Conservation (phyloP, 495 filamentous ascomycete genomes). For the Penicillium salamii region DNA sequence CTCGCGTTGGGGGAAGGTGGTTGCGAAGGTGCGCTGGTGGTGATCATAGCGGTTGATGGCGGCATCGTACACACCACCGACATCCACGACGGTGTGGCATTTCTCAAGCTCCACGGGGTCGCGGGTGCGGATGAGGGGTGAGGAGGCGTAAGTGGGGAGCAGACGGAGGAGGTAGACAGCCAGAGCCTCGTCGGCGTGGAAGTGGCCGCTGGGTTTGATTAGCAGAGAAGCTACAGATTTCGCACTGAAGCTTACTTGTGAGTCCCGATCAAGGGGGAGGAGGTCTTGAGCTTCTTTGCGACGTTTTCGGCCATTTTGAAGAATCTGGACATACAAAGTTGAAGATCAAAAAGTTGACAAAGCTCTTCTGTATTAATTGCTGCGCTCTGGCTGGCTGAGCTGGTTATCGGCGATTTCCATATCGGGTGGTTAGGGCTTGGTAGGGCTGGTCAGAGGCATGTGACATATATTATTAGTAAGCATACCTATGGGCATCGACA, state of each 20-base stretch:
- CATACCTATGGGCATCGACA: no score
- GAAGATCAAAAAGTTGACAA: slow-evolving; percentile 1
- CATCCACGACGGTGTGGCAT: slow-evolving; percentile 95
- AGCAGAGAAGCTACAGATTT: slow-evolving; percentile 2
- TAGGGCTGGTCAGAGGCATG: no score
- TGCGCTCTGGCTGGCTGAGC: slow-evolving; percentile 14
- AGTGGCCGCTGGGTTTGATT: slow-evolving; percentile 67
- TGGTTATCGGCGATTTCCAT: slow-evolving; percentile 1
- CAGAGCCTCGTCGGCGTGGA: slow-evolving; percentile 98
- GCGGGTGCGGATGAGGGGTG: slow-evolving; percentile 79
- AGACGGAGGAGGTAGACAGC: slow-evolving; percentile 93
- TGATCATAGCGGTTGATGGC: slow-evolving; percentile 82
- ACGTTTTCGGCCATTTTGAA: slow-evolving; percentile 63
- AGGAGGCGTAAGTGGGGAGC: slow-evolving; percentile 73
- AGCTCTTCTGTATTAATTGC: slow-evolving; percentile 14
- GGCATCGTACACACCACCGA: slow-evolving; percentile 85
- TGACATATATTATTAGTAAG: no score
- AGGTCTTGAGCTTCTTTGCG: slow-evolving; percentile 69
- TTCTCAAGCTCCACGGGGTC: slow-evolving; percentile 72
- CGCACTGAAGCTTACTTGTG: slow-evolving; percentile 59
- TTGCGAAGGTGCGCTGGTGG: slow-evolving; percentile 88
- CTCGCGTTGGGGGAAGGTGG: slow-evolving; percentile 68
- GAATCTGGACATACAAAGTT: slow-evolving; percentile 27
- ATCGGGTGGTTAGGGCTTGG: slow-evolving; percentile 15
- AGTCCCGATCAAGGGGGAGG: slow-evolving; percentile 71